Conservation (phyloP, 31 red algal species). For the Porphyra umbilicalis region DNA sequence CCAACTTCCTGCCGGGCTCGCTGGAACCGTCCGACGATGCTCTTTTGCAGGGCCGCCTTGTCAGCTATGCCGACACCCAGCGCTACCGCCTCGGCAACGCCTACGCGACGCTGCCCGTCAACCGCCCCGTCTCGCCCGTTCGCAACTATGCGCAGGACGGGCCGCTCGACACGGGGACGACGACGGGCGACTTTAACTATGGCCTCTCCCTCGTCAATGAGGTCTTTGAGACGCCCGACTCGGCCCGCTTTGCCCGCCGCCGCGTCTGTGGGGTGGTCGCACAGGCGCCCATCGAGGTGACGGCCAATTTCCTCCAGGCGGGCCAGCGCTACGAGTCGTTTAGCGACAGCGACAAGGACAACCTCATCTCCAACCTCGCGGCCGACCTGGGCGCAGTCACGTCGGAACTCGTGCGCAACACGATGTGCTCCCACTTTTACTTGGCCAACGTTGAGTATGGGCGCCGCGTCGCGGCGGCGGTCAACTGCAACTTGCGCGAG, state of each 20-base stretch:
- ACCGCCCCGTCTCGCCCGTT: constrained; percentile 12
- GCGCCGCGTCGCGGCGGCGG: not conserved
- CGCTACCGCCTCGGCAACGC: constrained; percentile 43
- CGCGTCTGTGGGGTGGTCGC: constrained; percentile 17
- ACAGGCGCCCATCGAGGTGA: constrained; percentile 28
- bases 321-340: constrained; percentile 57
- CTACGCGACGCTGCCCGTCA: constrained; percentile 45
- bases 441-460: constrained; percentile 25
- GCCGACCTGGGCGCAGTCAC: constrained; percentile 12
- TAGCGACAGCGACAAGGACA: not conserved
- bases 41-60: constrained; percentile 33
- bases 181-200: constrained; percentile 72
- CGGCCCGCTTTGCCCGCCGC: not conserved
- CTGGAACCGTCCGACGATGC: constrained; percentile 41
- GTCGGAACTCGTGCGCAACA: constrained; percentile 7
- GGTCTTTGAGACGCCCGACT: constrained; percentile 4
- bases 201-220: constrained; percentile 16
- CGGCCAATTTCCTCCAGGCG: constrained; percentile 59
- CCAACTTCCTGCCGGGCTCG: constrained; percentile 25
- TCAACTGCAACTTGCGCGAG: not conserved
- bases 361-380: constrained; percentile 38
- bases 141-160: constrained; percentile 78
- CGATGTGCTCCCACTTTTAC: constrained; percentile 49
- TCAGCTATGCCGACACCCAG: constrained; percentile 39
- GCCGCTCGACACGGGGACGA: constrained; percentile 40